Evolutionary conservation across 2,329 filamentous ascomycete species (phyloP).

Genomic region (Xylariaceae sp.): DNA sequence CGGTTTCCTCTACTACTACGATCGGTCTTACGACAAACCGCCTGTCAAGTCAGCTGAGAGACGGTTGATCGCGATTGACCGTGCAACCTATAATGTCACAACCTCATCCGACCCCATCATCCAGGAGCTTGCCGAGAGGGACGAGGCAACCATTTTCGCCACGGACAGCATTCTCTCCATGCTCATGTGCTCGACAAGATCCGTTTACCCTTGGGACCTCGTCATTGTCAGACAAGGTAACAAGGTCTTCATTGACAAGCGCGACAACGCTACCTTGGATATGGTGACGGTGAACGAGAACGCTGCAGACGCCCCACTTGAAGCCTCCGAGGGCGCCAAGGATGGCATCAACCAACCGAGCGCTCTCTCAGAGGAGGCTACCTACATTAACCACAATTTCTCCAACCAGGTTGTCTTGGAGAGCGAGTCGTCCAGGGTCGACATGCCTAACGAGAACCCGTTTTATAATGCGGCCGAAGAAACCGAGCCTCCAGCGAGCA

Average conservation of each 20-base stretch:
- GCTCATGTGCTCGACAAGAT: conserved; percentile 98
- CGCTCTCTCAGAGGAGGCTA: conserved; percentile 93
- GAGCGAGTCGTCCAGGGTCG: conserved; percentile 75
- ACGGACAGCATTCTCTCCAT: conserved; percentile 97
- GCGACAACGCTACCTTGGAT: conserved; percentile 90
- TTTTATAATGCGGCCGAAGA: conserved; percentile 97
- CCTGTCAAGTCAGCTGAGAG: conserved; percentile 88
- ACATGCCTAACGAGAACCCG: conserved; percentile 88
- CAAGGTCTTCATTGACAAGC: conserved; percentile 99
- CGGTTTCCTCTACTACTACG: conserved; percentile 98
- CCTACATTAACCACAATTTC: conserved; percentile 99
- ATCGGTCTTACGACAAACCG: conserved; percentile 92
- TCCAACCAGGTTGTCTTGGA: conserved; percentile 93
- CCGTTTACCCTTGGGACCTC: conserved; percentile 98
- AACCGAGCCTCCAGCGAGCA: conserved; percentile 90
- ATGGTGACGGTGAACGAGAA: conserved; percentile 99
- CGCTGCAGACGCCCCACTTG: conserved; percentile 90
- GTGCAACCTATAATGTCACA: conserved; percentile 97
- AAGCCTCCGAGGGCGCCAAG: conserved; percentile 89
- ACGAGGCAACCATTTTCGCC: conserved; percentile 95
- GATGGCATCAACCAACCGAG: conserved; percentile 93
- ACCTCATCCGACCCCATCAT: conserved; percentile 96
- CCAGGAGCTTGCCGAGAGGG: conserved; percentile 93
- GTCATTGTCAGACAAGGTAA: conserved; percentile 90
- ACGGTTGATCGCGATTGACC: conserved; percentile 87